Evolutionary conservation across 768 basidiomycete species (phyloP), one percentile per base, ranked within the genome.

Genomic region (Termitomyces titanicus): DNA sequence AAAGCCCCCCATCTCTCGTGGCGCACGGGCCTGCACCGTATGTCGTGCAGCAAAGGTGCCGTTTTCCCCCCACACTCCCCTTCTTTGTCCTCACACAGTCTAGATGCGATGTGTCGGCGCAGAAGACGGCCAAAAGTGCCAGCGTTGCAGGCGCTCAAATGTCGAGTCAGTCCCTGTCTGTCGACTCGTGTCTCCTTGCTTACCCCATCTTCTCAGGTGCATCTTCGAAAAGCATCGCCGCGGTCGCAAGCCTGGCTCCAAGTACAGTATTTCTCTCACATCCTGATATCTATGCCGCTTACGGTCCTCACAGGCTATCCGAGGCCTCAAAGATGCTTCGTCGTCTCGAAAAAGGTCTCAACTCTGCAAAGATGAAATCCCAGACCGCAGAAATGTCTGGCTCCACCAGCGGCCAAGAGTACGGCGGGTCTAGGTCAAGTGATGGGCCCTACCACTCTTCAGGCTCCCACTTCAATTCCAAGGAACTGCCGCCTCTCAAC

Each of bases 81-180:
- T 60, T 44, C 47, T 52, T 60, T 56, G 50, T 63, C 47, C 54
- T 55, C 55, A 44, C 27, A 53, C 37, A 47, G 53, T 70, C 42
- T 61, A 93, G 91, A 94, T 94, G 91, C 92, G 92, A 70, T 94
- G 91, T 64, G 90, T 93, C 56, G 91, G 89, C 43, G 88, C 92
- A 47, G 91, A 94, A 67, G 90, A 93, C 64, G 89, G 90, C 56
- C 78, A 83, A 58, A 85, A 84, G 29, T 94, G 91, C 67, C 89
- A 93, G 68, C 86, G 91, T 48, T 94, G 91, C 73, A 86, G 83
- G 66, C 86, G 91, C 56, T 84, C 88, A 33, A 86, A 86, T 60
- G 82, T 84, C 48, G 84, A 89, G 88, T 88, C 68, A 83, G 77
- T 50, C 38, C 44, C 55, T 53, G 51, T 47, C 42, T 50, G 25